A percentile compares a stretch with the other conserved stretches of the same genome.
phyloP scores from a whole-genome alignment of 371 early-diverging fungal genomes.

The Mucor plumbeus region DNA sequence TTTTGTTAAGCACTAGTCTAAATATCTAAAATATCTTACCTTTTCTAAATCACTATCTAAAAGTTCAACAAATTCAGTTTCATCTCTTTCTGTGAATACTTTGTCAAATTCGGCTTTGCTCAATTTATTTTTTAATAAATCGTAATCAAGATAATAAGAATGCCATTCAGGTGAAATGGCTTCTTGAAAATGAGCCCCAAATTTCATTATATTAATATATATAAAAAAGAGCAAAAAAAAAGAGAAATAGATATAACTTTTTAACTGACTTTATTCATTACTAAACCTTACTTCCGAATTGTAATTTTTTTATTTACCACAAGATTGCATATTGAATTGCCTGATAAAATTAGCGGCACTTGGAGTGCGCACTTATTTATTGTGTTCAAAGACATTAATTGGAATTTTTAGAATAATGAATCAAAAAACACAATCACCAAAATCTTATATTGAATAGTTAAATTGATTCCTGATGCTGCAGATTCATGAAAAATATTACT shows the following conservation, averaged over 20 bases:
- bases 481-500: too few species aligned
- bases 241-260: too few species aligned
- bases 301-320: too few species aligned
- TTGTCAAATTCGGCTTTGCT: constrained; percentile 71
- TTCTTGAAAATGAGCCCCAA: constrained; percentile 86
- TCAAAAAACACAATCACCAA: too few species aligned
- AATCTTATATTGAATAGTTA: too few species aligned
- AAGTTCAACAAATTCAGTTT: constrained; percentile 85
- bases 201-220: constrained; percentile 72
- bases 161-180: constrained; percentile 88
- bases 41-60: constrained; percentile 93
- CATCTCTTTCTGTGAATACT: constrained; percentile 71
- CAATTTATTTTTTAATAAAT: constrained; percentile 83
- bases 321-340: too few species aligned
- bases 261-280: not conserved
- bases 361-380: too few species aligned
- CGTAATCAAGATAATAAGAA: constrained; percentile 91
- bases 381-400: too few species aligned
- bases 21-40: constrained; percentile 43
- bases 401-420: too few species aligned
- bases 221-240: not conserved
- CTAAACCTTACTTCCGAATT: not conserved
- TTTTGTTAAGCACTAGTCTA: not conserved
- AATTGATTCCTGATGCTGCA: too few species aligned
- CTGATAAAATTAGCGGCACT: too few species aligned